phyloP scores from a whole-genome alignment of 352 stramenopile genomes.

The Globisporangium middletonii region DNA sequence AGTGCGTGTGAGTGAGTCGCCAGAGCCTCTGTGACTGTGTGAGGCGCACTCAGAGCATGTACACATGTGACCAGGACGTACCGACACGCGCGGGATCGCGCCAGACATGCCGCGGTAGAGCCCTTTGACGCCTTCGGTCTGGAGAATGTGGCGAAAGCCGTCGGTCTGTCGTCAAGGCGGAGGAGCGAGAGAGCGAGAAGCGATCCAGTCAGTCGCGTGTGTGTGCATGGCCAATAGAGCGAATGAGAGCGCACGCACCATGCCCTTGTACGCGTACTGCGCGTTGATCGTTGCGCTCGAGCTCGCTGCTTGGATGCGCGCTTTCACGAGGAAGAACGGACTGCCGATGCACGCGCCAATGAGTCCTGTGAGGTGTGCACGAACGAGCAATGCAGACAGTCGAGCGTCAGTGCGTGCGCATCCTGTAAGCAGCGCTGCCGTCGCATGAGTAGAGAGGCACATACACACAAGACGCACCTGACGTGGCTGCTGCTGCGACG shows the following conservation, averaged over 20 bases:
- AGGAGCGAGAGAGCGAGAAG: neutral
- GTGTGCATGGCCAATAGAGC: neutral
- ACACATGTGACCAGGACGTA: conserved; percentile 18
- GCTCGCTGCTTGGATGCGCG: conserved; percentile 76
- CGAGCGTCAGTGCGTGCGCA: neutral
- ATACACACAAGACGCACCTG: conserved; percentile 19
- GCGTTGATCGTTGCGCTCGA: conserved; percentile 69
- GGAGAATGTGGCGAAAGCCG: conserved; percentile 71
- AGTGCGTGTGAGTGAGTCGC: no score
- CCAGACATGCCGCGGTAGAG: conserved; percentile 72
- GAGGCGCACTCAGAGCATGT: neutral
- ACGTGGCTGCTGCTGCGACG: conserved; percentile 64
- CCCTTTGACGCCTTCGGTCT: conserved; percentile 56
- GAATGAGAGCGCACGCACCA: conserved; percentile 33
- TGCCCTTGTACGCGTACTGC: conserved; percentile 79
- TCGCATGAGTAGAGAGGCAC: neutral
- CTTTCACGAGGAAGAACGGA: conserved; percentile 85
- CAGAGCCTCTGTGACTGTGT: no score
- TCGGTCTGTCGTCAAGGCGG: conserved; percentile 39
- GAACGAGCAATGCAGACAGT: conserved; percentile 3
- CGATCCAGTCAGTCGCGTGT: no score
- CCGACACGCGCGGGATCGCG: conserved; percentile 70
- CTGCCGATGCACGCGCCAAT: conserved; percentile 74
- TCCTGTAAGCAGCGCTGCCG: neutral
- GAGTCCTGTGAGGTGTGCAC: conserved; percentile 26